Conservation (phyloP, 2,329 filamentous ascomycete species). For the Coniochaeta ligniaria region DNA sequence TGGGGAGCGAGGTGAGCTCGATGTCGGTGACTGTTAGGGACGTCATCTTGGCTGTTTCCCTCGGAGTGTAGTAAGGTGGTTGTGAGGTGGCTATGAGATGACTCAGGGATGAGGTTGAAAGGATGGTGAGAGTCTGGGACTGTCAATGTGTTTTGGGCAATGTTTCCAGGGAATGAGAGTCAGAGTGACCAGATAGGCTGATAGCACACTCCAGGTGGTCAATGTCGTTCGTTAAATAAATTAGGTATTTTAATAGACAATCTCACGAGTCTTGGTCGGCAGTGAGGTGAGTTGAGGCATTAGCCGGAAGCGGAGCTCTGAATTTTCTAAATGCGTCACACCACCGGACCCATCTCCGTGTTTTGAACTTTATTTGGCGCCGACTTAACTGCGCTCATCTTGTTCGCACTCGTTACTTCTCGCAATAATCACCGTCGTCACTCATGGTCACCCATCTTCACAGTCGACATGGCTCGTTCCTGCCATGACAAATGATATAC, state of each 20-base stretch:
- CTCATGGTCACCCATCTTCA: too few relatives aligned
- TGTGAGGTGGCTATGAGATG: too few relatives aligned
- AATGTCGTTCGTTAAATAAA: not conserved
- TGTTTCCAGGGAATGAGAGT: too few relatives aligned
- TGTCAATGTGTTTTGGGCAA: too few relatives aligned
- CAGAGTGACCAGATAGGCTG: too few relatives aligned
- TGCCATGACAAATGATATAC: not conserved
- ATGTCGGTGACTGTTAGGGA: conserved; percentile 16
- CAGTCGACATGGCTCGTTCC: not conserved
- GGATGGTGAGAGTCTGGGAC: too few relatives aligned
- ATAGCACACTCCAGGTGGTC: too few relatives aligned
- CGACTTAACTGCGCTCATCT: too few relatives aligned
- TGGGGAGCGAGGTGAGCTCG: conserved; percentile 21
- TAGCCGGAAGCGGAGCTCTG: not conserved
- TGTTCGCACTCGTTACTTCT: too few relatives aligned
- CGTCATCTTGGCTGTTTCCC: conserved; percentile 9
- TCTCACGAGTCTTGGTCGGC: not conserved
- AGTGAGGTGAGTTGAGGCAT: not conserved
- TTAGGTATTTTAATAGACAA: too few relatives aligned
- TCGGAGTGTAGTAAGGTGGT: not conserved
- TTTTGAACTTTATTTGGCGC: not conserved
- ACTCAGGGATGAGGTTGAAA: too few relatives aligned
- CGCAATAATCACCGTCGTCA: too few relatives aligned
- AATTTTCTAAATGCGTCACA: conserved; percentile 1
- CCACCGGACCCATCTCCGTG: not conserved